Base-by-base conservation (phyloP, 176 grass and related monocot genomes). In the Melocanna baccifera region DNA sequence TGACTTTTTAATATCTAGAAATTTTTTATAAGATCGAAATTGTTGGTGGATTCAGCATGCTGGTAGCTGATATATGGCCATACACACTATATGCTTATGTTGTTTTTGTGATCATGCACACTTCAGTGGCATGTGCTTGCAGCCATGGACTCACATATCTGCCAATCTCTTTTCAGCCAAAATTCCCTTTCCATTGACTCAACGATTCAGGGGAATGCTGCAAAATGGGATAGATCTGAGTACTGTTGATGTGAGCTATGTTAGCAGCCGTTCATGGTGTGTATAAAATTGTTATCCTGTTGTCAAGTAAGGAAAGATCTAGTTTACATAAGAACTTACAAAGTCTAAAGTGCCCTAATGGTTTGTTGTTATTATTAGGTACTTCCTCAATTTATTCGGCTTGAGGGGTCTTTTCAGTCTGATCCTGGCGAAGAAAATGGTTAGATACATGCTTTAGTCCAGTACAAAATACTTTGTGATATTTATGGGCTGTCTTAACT, bases 381-480 rank as follows among this genome's bases (percentile, higher is more conserved):
- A 99, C 55, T 99, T 99, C 79, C 91, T 99, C 85, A 99, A 99
- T 94, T 89, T 99, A 61, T 99, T 99, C 1, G 97, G 97, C 51
- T 91, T 99, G 88, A 99, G 97, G 71, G 97, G 97, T 61, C 92
- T 99, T 66, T 99, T 99, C 84, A 94, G 93, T 85, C 84, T 99
- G 65, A 96, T 99, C 62, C 93, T 99, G 97, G 97, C 22, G 97
- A 99, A 90, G 97, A 99, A 87, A 99, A 99, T 79, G 96, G 96
- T 96, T 40, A 68, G 82, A 53, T 62, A 64, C 42, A 51, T 22
- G 2, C 12, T 84, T 69, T 12, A 43, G 18, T 41, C 1, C n/a
- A 53, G 25, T 45, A 15, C 12, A 16, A 16, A 18, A 65, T 46
- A 67, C 15, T 42, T 79, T 12, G 12, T 13, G 18, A 22, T 59